Base-by-base conservation (phyloP, 768 basidiomycete species). In the Auriscalpium orientale region DNA sequence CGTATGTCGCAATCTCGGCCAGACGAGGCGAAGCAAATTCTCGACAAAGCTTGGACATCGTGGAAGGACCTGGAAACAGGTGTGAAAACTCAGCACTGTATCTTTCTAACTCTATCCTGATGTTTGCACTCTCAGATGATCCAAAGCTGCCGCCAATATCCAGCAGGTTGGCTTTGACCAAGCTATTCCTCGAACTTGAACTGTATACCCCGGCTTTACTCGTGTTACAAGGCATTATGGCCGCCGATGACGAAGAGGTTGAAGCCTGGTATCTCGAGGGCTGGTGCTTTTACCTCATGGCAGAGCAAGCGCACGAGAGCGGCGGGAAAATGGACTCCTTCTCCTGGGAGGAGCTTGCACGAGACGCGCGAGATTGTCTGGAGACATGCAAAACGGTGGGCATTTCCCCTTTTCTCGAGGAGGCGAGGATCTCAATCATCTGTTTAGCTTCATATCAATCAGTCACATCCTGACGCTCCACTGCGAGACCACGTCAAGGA, bases 201-300 rank as follows among this genome's bases (percentile, higher is more conserved):
- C 72, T 87, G 4, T 89, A 82, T 66, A 74, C 83, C 0, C 82
- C 84, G 22, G 92, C 92, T 1, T 71, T 95, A 6, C 69, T 85
- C 11, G 83, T 94, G 13, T 70, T 95, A 28, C 82, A 89, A 46
- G 89, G 87, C 12, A 77, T 94, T 10, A 84, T 94, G 70, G 79
- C 85, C 10, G 71, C 84, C 0, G 91, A 95, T 68, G 89, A 93
- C 61, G 79, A 90, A 65, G 87, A 91, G 53, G 85, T 93, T 12
- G 92, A 95, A 63, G 93, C 86, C 1, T 95, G 93, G 85, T 95
- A 95, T 66, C 80, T 95, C 33, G 92, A 95, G 70, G 93, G 92
- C 53, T 97, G 92, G 92, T 87, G 89, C 60, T 92, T 90, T 76
- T 91, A 84, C 73, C 72, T 95, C 47, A 84, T 89, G 81, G 80